These are phyloP conservation scores for Trametes polyzona DNA, from an alignment of 1,284 basidiomycete genomes.

Conservation along the genomic window DNA sequence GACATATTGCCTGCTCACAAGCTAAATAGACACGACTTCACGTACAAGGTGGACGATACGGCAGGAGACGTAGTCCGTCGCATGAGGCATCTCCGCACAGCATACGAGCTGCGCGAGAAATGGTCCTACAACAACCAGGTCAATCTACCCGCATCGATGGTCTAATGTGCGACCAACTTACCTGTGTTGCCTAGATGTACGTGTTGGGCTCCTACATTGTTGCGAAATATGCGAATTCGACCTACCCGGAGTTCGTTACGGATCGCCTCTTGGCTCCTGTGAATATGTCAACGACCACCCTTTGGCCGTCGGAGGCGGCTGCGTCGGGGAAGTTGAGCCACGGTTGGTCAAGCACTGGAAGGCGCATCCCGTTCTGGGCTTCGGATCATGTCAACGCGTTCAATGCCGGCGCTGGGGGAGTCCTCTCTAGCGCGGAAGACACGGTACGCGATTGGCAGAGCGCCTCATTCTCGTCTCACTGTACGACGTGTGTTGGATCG, in stretches of 20 bases:
- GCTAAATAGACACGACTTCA: slow-evolving; percentile 33
- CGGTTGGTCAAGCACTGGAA: slow-evolving; percentile 28
- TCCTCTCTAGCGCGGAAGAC: slow-evolving; percentile 39
- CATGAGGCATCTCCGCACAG: slow-evolving; percentile 40
- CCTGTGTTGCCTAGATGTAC: slow-evolving; percentile 9
- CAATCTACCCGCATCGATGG: background rate
- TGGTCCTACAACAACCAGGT: slow-evolving; percentile 50
- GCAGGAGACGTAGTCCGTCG: slow-evolving; percentile 32
- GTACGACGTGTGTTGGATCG: background rate
- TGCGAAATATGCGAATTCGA: slow-evolving; percentile 36
- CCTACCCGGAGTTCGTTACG: slow-evolving; percentile 36
- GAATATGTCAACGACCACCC: slow-evolving; percentile 38
- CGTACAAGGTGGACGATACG: slow-evolving; percentile 36
- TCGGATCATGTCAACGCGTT: slow-evolving; percentile 27
- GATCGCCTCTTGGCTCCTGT: slow-evolving; percentile 38
- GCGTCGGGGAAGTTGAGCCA: slow-evolving; percentile 38
- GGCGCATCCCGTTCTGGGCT: slow-evolving; percentile 36
- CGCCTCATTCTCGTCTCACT: no score
- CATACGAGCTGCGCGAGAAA: slow-evolving; percentile 44
- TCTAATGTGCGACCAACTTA: background rate
- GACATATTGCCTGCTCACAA: background rate
- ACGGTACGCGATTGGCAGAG: slow-evolving; percentile 22
- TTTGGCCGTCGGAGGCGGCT: slow-evolving; percentile 39
- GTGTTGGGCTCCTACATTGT: slow-evolving; percentile 37
- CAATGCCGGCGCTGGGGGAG: slow-evolving; percentile 37